These are phyloP conservation scores for Gossypium bickii DNA, from an alignment of 345 rosid species.

Conservation along the genomic window DNA sequence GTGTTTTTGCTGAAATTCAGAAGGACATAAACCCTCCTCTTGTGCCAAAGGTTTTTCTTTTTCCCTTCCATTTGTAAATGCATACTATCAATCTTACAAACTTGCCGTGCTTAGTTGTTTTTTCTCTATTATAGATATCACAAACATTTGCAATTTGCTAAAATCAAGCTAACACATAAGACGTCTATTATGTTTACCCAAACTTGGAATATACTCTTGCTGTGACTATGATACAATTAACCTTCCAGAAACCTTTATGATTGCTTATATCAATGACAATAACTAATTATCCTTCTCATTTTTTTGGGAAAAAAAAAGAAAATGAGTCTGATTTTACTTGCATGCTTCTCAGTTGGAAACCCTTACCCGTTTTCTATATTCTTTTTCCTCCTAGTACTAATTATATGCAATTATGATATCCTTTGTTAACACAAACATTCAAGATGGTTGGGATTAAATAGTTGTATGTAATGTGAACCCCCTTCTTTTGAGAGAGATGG, in stretches of 20 bases:
- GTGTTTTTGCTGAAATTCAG: conserved; percentile 70
- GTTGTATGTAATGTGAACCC: neutral
- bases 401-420: neutral
- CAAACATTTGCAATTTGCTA: neutral
- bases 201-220: neutral
- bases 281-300: neutral
- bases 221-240: no score
- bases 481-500: neutral
- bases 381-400: neutral
- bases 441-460: neutral
- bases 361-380: no score
- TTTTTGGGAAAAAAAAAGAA: neutral
- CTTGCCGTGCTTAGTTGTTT: neutral
- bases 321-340: neutral
- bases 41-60: conserved; percentile 60
- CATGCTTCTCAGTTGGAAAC: no score
- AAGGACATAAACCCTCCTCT: conserved; percentile 67
- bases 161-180: neutral
- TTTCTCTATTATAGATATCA: neutral
- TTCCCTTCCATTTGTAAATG: neutral
- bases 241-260: no score
- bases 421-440: no score
- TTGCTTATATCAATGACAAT: neutral
- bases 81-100: neutral
- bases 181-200: neutral